These are phyloP conservation scores for Puccinia hordei DNA, from an alignment of 1,284 basidiomycete genomes.

Conservation along the genomic window DNA sequence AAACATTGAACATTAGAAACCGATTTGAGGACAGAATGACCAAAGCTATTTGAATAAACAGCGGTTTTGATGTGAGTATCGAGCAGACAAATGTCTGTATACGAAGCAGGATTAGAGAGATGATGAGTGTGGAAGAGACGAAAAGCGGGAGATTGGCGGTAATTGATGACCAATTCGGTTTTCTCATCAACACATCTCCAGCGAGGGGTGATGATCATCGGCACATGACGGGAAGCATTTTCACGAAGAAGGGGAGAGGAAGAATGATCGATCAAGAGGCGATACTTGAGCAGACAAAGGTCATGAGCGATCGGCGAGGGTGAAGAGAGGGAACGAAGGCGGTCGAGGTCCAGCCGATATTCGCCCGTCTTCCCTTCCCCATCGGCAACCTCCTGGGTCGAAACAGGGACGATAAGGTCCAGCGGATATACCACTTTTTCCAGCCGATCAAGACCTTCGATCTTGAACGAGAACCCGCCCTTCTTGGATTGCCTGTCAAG, in stretches of 20 bases:
- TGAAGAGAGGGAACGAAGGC: not conserved
- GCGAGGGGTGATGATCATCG: not conserved
- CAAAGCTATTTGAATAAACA: too few species aligned
- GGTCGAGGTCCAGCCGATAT: slow-evolving; percentile 5
- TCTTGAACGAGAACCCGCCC: slow-evolving; percentile 2
- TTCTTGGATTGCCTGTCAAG: not conserved
- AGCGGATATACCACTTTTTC: slow-evolving; percentile 26
- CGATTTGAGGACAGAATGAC: too few species aligned
- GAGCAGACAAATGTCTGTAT: not conserved
- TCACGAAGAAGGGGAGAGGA: not conserved
- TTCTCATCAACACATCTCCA: slow-evolving; percentile 14
- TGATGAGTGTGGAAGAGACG: not conserved
- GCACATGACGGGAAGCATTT: not conserved
- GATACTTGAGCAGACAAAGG: slow-evolving; percentile 30
- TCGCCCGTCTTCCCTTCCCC: not conserved
- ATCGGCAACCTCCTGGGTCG: not conserved
- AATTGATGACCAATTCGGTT: slow-evolving; percentile 31
- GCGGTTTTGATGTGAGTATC: not conserved
- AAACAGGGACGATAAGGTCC: not conserved
- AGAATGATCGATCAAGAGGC: slow-evolving; percentile 12
- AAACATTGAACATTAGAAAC: not conserved
- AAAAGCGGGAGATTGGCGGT: not conserved
- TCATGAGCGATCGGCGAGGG: not conserved
- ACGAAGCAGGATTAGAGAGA: too few species aligned
- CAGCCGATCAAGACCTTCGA: slow-evolving; percentile 4